These are phyloP conservation scores for Apiotrichum domesticum DNA, from an alignment of 1,284 basidiomycete genomes.

Conservation along the genomic window DNA sequence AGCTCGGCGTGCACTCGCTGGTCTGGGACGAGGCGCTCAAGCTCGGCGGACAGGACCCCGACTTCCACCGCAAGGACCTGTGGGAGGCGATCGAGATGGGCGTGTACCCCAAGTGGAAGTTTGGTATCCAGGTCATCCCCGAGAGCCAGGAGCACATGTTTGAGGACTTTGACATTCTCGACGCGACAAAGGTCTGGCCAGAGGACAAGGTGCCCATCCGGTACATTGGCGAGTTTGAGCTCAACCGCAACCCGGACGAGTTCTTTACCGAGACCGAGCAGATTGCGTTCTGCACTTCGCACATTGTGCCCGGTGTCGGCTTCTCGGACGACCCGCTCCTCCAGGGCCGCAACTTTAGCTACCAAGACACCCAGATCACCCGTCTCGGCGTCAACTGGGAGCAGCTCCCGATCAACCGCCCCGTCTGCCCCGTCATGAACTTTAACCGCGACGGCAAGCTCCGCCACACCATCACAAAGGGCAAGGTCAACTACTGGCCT, in stretches of 20 bases:
- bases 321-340: slow-evolving; percentile 74
- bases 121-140: slow-evolving; percentile 65
- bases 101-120: slow-evolving; percentile 63
- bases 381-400: slow-evolving; percentile 59
- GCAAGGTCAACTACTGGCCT: slow-evolving; percentile 55
- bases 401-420: slow-evolving; percentile 69
- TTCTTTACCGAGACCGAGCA: slow-evolving; percentile 79
- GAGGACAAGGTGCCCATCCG: slow-evolving; percentile 68
- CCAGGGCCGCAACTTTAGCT: slow-evolving; percentile 77
- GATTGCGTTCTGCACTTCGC: slow-evolving; percentile 70
- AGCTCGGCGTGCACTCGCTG: slow-evolving; percentile 66
- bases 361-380: slow-evolving; percentile 70
- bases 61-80: slow-evolving; percentile 74
- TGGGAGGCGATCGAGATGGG: slow-evolving; percentile 60
- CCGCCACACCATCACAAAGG: slow-evolving; percentile 20
- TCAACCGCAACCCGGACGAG: slow-evolving; percentile 57
- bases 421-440: slow-evolving; percentile 71
- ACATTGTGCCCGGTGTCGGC: slow-evolving; percentile 73
- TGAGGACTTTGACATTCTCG: slow-evolving; percentile 59
- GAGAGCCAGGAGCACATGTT: slow-evolving; percentile 63
- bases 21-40: slow-evolving; percentile 82
- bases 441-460: slow-evolving; percentile 65
- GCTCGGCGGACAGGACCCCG: slow-evolving; percentile 59
- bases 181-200: slow-evolving; percentile 76
- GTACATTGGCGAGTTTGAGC: slow-evolving; percentile 65